Conservation (phyloP, 805 yeast species). For the Cyberlindnera euphorbiiphila region DNA sequence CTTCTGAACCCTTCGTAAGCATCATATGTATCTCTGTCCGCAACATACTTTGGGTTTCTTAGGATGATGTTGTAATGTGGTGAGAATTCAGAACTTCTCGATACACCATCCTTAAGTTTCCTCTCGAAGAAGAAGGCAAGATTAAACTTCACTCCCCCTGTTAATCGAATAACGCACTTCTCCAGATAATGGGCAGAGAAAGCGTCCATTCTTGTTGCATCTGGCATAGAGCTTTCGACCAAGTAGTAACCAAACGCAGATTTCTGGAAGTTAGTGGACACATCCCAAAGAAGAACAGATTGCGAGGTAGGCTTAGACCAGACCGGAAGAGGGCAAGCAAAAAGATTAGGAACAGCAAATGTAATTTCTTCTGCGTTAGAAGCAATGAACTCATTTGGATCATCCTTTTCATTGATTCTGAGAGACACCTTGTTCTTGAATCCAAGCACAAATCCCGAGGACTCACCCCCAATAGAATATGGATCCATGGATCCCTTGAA, state of each 20-base stretch:
- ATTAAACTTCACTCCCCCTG: conserved; percentile 57
- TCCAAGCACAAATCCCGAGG: conserved; percentile 74
- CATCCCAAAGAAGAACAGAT: conserved; percentile 43
- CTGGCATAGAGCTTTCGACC: conserved; percentile 24
- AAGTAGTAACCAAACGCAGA: conserved; percentile 48
- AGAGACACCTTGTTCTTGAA: conserved; percentile 63
- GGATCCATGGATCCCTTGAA: conserved; percentile 81
- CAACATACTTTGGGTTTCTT: conserved; percentile 50
- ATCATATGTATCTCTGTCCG: conserved; percentile 56
- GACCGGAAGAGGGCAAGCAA: conserved; percentile 46
- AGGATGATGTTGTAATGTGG: conserved; percentile 62
- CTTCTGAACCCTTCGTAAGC: conserved; percentile 80
- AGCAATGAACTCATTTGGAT: conserved; percentile 63
- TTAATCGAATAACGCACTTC: conserved; percentile 51
- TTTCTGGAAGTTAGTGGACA: conserved; percentile 38
- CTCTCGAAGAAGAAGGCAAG: conserved; percentile 60
- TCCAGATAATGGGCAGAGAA: conserved; percentile 35
- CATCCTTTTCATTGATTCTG: conserved; percentile 59
- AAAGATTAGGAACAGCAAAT: conserved; percentile 75
- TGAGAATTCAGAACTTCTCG: conserved; percentile 41
- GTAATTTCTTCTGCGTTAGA: conserved; percentile 58
- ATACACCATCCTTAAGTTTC: conserved; percentile 24
- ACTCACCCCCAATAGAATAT: conserved; percentile 57
- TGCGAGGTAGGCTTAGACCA: conserved; percentile 54
- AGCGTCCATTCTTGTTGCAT: conserved; percentile 17